phyloP scores from a whole-genome alignment of 2,329 filamentous ascomycete genomes.

The Ceratocystis lukuohia region DNA sequence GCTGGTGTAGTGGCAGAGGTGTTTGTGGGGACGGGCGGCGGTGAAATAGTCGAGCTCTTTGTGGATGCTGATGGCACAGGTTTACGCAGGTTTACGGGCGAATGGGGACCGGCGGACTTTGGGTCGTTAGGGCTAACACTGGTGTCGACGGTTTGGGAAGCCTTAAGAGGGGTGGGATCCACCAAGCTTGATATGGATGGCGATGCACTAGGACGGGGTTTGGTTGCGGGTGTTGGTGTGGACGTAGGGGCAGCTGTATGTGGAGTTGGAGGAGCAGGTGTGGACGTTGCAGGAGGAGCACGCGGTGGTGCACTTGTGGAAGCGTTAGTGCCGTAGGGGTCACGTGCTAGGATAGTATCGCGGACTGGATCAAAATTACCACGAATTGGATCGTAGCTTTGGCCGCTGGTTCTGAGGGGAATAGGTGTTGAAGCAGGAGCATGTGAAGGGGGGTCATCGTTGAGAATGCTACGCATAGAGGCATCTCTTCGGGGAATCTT shows the following conservation, averaged over 20 bases:
- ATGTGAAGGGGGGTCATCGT: constrained; percentile 37
- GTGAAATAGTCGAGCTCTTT: constrained; percentile 23
- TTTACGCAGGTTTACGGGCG: background rate
- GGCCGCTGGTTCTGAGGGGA: constrained; percentile 53
- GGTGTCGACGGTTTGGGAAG: background rate
- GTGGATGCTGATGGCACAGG: constrained; percentile 26
- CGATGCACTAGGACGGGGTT: constrained; percentile 67
- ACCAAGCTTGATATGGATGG: constrained; percentile 86
- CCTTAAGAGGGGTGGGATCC: constrained; percentile 40
- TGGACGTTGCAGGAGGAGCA: constrained; percentile 26
- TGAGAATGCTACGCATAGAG: constrained; percentile 45
- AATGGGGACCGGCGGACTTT: background rate
- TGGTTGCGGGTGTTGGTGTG: constrained; percentile 17
- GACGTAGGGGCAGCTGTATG: constrained; percentile 19
- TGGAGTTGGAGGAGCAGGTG: constrained; percentile 42
- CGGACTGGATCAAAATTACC: constrained; percentile 55
- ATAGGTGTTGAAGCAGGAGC: constrained; percentile 31
- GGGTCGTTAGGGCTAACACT: background rate
- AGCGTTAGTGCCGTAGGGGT: constrained; percentile 33
- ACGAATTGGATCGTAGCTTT: constrained; percentile 81
- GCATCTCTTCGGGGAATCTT: constrained; percentile 41
- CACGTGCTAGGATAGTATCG: constrained; percentile 44
- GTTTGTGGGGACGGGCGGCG: background rate
- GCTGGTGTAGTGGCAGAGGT: background rate
- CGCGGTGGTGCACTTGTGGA: constrained; percentile 39